Conservation (phyloP, 2,329 filamentous ascomycete species). For the Arthrobotrys iridis region DNA sequence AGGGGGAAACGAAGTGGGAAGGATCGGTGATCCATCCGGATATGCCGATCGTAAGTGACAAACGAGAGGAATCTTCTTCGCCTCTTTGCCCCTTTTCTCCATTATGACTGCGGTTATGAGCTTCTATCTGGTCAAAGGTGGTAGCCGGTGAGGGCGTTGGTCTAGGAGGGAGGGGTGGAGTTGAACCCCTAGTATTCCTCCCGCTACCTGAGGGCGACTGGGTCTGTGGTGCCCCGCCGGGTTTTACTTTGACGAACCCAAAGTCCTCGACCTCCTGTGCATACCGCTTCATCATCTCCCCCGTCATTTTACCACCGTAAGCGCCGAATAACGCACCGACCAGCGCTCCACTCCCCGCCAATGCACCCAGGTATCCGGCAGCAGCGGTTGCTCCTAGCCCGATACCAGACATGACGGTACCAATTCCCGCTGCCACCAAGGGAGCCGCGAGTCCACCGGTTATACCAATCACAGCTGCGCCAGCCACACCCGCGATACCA, state of each 20-base stretch:
- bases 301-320: constrained; percentile 84
- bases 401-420: constrained; percentile 78
- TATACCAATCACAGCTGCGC: constrained; percentile 83
- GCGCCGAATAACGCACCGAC: constrained; percentile 90
- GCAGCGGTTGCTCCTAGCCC: constrained; percentile 78
- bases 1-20: constrained; percentile 78
- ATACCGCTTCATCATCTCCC: constrained; percentile 88
- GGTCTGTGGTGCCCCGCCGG: constrained; percentile 56
- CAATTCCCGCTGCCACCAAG: constrained; percentile 80
- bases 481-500: constrained; percentile 85
- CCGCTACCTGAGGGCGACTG: background rate
- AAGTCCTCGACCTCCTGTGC: constrained; percentile 88
- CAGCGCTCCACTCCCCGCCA: constrained; percentile 80
- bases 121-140: constrained; percentile 12
- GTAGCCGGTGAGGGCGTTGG: constrained; percentile 46
- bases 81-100: background rate
- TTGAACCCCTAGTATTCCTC: background rate
- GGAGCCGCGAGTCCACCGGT: constrained; percentile 82
- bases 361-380: constrained; percentile 79
- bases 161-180: background rate
- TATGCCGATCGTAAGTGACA: constrained; percentile 84
- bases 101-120: constrained; percentile 65
- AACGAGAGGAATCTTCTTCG: constrained; percentile 61
- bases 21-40: constrained; percentile 81
- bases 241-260: constrained; percentile 79